phyloP scores from a whole-genome alignment of 805 yeast genomes.

The Ogataea nakhonphanomensis region DNA sequence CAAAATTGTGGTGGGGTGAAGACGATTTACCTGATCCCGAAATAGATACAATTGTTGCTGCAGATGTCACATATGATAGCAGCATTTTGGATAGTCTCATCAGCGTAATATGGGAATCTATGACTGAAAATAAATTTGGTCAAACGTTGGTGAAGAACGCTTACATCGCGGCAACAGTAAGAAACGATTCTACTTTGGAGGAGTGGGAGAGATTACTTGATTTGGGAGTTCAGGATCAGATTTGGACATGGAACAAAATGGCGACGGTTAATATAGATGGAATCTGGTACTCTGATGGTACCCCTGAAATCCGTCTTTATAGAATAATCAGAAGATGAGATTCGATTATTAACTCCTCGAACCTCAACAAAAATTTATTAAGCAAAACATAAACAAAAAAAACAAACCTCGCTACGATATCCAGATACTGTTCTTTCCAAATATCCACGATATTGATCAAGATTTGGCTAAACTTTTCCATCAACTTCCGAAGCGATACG shows the following conservation, averaged over 20 bases:
- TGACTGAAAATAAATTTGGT: constrained; percentile 19
- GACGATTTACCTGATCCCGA: constrained; percentile 37
- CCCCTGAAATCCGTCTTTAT: constrained; percentile 26
- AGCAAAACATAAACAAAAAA: constrained; percentile 16
- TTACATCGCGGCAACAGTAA: constrained; percentile 67
- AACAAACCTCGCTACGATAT: not conserved
- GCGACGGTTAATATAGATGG: constrained; percentile 1
- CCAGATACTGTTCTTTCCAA: not conserved
- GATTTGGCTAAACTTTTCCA: not conserved
- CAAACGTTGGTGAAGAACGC: constrained; percentile 22
- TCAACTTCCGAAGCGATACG: not conserved
- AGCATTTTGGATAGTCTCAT: constrained; percentile 54
- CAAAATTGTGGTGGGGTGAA: constrained; percentile 58
- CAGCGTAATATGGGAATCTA: constrained; percentile 41
- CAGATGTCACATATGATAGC: constrained; percentile 86
- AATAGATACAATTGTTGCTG: constrained; percentile 62
- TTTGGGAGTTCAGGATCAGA: constrained; percentile 22
- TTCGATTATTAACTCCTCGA: constrained; percentile 5
- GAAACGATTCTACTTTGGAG: constrained; percentile 53
- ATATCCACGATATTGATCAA: not conserved
- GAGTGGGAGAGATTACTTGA: constrained; percentile 40
- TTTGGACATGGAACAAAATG: constrained; percentile 28
- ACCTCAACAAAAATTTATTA: constrained; percentile 4
- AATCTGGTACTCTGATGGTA: constrained; percentile 23
- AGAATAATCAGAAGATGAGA: constrained; percentile 21